These are phyloP conservation scores for Clavaria fumosa DNA, from an alignment of 768 basidiomycete genomes.

Conservation along the genomic window DNA sequence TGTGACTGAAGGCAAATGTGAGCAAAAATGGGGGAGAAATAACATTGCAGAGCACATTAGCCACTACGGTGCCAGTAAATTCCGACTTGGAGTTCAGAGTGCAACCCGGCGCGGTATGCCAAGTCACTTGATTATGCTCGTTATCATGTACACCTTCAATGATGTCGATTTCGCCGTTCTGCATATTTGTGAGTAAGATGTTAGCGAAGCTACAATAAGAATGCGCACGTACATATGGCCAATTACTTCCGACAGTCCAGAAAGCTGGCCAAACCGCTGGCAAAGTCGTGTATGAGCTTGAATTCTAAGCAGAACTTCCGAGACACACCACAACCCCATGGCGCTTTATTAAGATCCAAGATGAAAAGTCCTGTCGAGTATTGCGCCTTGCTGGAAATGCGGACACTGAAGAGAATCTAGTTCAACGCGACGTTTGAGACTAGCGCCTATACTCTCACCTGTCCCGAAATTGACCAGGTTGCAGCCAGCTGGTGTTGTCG, in stretches of 20 bases:
- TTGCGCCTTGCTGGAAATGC: constrained; percentile 46
- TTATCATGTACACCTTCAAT: constrained; percentile 79
- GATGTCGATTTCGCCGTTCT: constrained; percentile 74
- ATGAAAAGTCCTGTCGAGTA: constrained; percentile 76
- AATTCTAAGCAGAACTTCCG: neutral
- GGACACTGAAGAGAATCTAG: constrained; percentile 35
- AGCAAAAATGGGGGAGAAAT: constrained; percentile 36
- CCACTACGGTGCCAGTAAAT: neutral
- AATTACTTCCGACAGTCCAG: constrained; percentile 53
- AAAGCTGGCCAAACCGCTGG: constrained; percentile 74
- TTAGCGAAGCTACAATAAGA: neutral
- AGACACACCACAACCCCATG: constrained; percentile 72
- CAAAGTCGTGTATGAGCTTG: neutral
- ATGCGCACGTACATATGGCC: constrained; percentile 43
- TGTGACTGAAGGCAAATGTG: too few species aligned
- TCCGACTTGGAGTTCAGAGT: too few species aligned
- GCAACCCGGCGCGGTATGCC: constrained; percentile 55
- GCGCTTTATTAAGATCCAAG: constrained; percentile 69
- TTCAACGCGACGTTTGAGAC: neutral
- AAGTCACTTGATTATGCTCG: constrained; percentile 72
- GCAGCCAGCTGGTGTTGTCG: constrained; percentile 46
- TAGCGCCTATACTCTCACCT: constrained; percentile 28
- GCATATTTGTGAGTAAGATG: constrained; percentile 6
- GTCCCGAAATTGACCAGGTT: constrained; percentile 36
- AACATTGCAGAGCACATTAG: constrained; percentile 3